Percentiles rank a stretch among this genome's conserved stretches.
phyloP scores from a whole-genome alignment of 257 asterid species.

The Solanum microdontum region DNA sequence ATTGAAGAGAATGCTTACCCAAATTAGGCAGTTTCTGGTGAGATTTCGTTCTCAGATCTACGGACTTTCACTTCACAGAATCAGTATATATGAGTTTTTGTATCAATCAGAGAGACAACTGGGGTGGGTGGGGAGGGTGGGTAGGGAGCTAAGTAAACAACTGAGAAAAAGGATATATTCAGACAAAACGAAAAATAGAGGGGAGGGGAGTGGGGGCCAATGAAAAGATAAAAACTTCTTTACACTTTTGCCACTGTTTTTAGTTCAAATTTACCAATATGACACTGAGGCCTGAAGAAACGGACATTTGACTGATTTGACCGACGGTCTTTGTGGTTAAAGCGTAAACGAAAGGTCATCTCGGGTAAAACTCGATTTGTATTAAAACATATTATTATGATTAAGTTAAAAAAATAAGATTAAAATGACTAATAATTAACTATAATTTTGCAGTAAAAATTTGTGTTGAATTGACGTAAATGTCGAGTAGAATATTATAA shows the following conservation, averaged over 20 bases:
- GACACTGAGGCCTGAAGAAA: not conserved
- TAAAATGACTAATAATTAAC: not conserved
- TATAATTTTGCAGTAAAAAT: not conserved
- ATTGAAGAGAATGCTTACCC: conserved; percentile 29
- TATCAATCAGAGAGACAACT: not conserved
- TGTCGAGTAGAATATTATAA: not conserved
- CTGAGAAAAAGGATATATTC: not conserved
- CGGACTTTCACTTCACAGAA: not conserved
- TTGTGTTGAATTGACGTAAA: not conserved
- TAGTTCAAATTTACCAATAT: not conserved
- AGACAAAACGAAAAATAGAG: not conserved
- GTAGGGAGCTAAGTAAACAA: not conserved
- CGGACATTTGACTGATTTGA: conserved; percentile 1
- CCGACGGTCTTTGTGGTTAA: not conserved
- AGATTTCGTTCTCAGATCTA: not conserved
- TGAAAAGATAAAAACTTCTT: not conserved
- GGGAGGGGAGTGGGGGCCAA: not conserved
- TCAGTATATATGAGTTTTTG: not conserved
- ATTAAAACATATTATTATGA: not conserved
- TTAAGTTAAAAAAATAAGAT: not conserved
- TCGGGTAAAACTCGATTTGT: not conserved
- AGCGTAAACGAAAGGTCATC: not conserved
- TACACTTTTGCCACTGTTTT: not conserved
- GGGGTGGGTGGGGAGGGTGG: not conserved
- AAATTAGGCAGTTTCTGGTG: conserved; percentile 1